Evolutionary conservation across 148 eudicot species (phyloP), one percentile per base, ranked within the genome.

Genomic region (Nyssa sinensis): DNA sequence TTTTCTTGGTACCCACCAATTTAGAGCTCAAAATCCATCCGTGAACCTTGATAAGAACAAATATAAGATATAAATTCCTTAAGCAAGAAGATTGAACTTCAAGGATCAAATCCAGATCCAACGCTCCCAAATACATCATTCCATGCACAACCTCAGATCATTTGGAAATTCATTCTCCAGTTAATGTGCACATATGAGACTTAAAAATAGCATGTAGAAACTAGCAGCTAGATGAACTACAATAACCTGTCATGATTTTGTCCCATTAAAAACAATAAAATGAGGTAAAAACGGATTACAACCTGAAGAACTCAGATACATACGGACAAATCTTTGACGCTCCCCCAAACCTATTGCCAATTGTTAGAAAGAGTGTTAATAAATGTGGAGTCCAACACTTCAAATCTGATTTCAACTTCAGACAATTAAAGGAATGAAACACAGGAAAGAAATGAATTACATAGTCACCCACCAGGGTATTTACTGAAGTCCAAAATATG

Each of bases 301-400:
- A 91, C 98, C 98, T 86, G 93, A 83, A 74, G 79, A 86, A 81
- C 81, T 83, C 81, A 94, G 77, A 81, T 94, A 94, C 55, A 33
- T 74, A 30, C 53, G 73, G 31, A 94, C 16, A 85, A 94, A 94
- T 74, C 90, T 86, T 74, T 64, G 65, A 57, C 98, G 95, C 85
- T 94, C 95, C 77, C 90, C 90, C 68, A 86, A 51, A 81, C 79
- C 98, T 94, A 81, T 68, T 66, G 58, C 70, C 74, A 82, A 35
- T 72, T 59, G 25, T 60, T 49, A 21, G 35, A n/a, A n/a, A n/a
- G n/a, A n/a, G n/a, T n/a, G n/a, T 32, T 0, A 73, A 79, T 11
- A 14, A 10, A 32, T 0, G 25, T 0, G 7, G 59, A 55, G 24
- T 55, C 23, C 17, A 55, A 55, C 59, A 17, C 59, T 55, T n/a